Base-by-base conservation (phyloP, 805 yeast genomes). In the Candida awuae region DNA sequence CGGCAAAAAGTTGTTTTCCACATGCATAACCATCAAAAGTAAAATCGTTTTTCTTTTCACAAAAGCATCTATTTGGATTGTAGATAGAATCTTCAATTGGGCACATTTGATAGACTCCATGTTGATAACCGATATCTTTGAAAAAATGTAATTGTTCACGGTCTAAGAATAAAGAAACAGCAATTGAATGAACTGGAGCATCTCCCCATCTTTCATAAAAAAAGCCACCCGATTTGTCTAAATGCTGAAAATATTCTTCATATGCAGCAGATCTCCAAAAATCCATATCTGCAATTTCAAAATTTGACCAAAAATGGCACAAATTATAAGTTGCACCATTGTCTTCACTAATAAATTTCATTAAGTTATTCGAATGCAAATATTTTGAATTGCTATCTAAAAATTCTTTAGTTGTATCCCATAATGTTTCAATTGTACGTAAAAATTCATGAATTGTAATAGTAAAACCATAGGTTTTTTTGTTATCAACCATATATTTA, bases 131-230 rank as follows among this genome's bases (percentile, higher is more conserved):
- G 29, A 84, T 68, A 45, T 84, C 80, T 41, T 76, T 80, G 51
- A 84, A 81, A 63, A 73, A 81, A 57, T 80, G 84, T 14, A 84
- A 55, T 51, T 81, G 72, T 22, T 65, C 61, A 49, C 67, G 66
- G 44, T 75, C 69, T 36, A 79, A 58, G 51, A 82, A 67, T 34
- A 80, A 61, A 2, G 86, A 62, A 3, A 76, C 83, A 5, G 84
- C 94, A 36, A 84, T 69, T 1, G 94, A 74, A 61, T 84, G 94
- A n/a, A 84, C 74, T 4, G 94, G 94, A 0, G 94, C 95, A 61
- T 85, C 95, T 16, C 95, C 95, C 94, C 95, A 85, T 48, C 95
- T 69, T 62, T 85, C 92, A 54, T 83, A 82, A 57, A 75, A 84
- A 56, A 84, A 84, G 1, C 94, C 94, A 41, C 94, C 94, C 3